Base-by-base conservation (phyloP, 75 land plant species). In the Pinus albicaulis region DNA sequence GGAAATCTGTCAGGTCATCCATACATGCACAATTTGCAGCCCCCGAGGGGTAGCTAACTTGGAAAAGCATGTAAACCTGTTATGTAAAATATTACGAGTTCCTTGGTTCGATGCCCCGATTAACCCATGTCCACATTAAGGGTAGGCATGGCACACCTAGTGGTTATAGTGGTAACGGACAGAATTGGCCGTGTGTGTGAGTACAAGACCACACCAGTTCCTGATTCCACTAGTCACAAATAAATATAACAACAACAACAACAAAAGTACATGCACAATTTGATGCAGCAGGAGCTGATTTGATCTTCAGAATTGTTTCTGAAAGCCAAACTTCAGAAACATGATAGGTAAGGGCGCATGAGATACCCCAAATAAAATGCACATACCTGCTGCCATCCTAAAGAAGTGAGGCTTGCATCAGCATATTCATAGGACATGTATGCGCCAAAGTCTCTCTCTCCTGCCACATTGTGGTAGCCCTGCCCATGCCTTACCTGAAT, bases 381-480 rank as follows among this genome's bases (percentile, higher is more conserved):
- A 76, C 17, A 44, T 72, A 91, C 94, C 89, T 96, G 97, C 76
- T 87, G 62, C 99, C 99, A 96, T 11, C 99, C 99, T 3, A 88
- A 77, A 15, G 82, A 88, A 56, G 99, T 96, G 22, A 96, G 85
- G n/a, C 78, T 83, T 55, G 99, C 94, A 86, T 96, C 99, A 76
- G 85, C 77, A 80, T 70, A 86, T 36, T 89, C 91, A 2, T 77
- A 76, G 36, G 90, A 87, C 80, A 84, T 38, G 76, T 88, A 93
- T n/a, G 89, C 92, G 28, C 76, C 77, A 44, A 74, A 70, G 76
- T 93, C 85, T 61, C 82, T 77, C 59, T 96, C 97, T 66, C 97
- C 99, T n/a, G 77, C 94, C 55, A 93, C 94, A 79, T 96, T 96
- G 81, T 96, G 99, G 76, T 86, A 79, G 11, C 99, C 99, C 78